Base-by-base conservation (phyloP, 2,329 filamentous ascomycete genomes). In the Microdochium trichocladiopsis region DNA sequence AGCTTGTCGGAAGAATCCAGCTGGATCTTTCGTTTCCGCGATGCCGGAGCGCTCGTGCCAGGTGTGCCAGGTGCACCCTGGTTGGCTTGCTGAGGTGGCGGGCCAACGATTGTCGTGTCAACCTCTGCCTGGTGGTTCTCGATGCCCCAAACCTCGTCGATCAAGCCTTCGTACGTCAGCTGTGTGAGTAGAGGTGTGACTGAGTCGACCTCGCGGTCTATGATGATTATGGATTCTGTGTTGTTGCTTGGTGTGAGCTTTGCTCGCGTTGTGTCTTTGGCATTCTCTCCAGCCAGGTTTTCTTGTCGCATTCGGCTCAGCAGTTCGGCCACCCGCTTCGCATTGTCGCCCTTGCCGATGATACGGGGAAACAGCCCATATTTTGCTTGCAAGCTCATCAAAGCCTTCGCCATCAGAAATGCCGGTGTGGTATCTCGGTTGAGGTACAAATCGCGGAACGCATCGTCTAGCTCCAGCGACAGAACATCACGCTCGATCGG, bases 321-420 rank as follows among this genome's bases (percentile, higher is more conserved):
- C 11, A 96, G 77, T 64, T 97, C 92, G 47, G 91, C 88, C 2
- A 99, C 82, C 49, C 85, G 84, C 65, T 93, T 92, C 33, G 91
- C 93, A 67, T 96, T 92, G 60, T 99, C 92, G 21, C 94, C 94
- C 70, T 99, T 97, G 25, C 94, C 94, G 48, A 95, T 86, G 54
- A 99, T 94, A 14, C 93, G 84, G 24, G 94, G 95, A 60, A 99
- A 97, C 12, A 99, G 81, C 2, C 94, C 95, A 70, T 96, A 87
- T 60, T 87, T 86, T 65, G 90, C 86, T 67, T 99, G 94, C 55
- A 99, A 84, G 31, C 87, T 84, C 94, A 99, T 99, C 57, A 99
- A 77, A 22, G 94, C 93, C 69, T 87, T 90, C 50, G 94, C 91
- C 57, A 95, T 80, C 33, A 96, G 78, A 63, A 93, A 96, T 23